phyloP scores from a whole-genome alignment of 1,284 basidiomycete genomes.

The Psilocybe mexicana region DNA sequence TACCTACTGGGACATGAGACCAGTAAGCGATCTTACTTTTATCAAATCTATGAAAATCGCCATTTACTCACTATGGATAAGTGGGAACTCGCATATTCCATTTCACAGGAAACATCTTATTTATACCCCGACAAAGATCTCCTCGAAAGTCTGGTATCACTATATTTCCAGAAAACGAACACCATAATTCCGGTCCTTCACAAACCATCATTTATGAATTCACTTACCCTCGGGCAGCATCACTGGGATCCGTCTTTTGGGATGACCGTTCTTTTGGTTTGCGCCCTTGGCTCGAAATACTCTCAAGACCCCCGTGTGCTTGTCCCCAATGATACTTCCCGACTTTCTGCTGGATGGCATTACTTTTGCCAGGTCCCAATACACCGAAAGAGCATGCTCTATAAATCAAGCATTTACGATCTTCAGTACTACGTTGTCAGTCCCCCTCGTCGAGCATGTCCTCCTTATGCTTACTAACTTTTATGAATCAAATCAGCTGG shows the following conservation, averaged over 20 bases:
- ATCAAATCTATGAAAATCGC: not conserved
- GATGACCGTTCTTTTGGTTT: constrained; percentile 57
- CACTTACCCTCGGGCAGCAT: constrained; percentile 49
- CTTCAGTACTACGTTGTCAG: constrained; percentile 58
- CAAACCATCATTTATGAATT: constrained; percentile 55
- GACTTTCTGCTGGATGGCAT: constrained; percentile 65
- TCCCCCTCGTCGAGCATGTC: not conserved
- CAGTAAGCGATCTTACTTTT: constrained; percentile 27
- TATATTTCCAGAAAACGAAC: constrained; percentile 61
- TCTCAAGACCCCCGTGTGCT: constrained; percentile 64
- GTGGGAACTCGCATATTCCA: constrained; percentile 34
- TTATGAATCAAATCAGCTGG: constrained; percentile 23
- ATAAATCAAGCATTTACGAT: constrained; percentile 58
- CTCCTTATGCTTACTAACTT: not conserved
- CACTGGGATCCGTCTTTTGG: constrained; percentile 52
- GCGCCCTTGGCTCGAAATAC: constrained; percentile 62
- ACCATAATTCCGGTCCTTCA: constrained; percentile 60
- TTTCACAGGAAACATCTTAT: constrained; percentile 27
- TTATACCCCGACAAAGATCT: constrained; percentile 47
- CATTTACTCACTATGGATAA: constrained; percentile 13
- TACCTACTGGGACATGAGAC: constrained; percentile 37
- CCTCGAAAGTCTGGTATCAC: constrained; percentile 47
- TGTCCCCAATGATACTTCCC: constrained; percentile 36
- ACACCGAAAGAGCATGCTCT: constrained; percentile 48
- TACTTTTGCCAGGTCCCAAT: constrained; percentile 62